A percentile compares a stretch with the other conserved stretches of the same genome.
phyloP scores from a whole-genome alignment of 2,329 filamentous ascomycete genomes.

The Cladosporium sp. region DNA sequence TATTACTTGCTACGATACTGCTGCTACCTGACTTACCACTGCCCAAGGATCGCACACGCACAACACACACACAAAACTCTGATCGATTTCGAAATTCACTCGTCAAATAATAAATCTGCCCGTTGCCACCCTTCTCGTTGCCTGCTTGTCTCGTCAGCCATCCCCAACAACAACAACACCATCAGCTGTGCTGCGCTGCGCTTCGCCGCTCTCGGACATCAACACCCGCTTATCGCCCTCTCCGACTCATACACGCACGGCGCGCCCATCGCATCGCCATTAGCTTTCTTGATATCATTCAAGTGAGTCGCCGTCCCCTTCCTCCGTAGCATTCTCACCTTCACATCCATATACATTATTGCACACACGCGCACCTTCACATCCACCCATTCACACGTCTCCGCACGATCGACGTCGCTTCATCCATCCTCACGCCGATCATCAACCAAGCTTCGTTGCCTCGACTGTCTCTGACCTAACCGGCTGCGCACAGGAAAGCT shows the following conservation, averaged over 20 bases:
- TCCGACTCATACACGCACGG: not conserved
- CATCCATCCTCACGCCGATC: slow-evolving; percentile 8
- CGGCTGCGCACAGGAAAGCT: slow-evolving; percentile 31
- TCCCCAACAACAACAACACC: not conserved
- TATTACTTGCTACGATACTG: too few relatives aligned
- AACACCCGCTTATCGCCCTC: slow-evolving; percentile 5
- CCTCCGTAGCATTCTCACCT: not conserved
- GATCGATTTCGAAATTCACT: not conserved
- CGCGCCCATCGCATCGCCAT: not conserved
- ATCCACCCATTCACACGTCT: not conserved
- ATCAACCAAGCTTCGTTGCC: slow-evolving; percentile 6
- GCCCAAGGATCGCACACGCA: not conserved
- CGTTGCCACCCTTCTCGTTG: not conserved
- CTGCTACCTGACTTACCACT: too few relatives aligned
- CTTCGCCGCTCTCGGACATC: slow-evolving; percentile 2
- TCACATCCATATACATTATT: not conserved
- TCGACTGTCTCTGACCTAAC: slow-evolving; percentile 20
- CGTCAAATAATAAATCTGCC: not conserved
- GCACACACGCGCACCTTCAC: not conserved
- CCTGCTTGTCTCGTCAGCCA: not conserved
- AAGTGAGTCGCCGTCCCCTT: slow-evolving; percentile 4
- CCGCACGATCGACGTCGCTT: slow-evolving; percentile 7
- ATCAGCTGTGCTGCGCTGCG: slow-evolving; percentile 5
- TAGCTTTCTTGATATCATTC: slow-evolving; percentile 11
- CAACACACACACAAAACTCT: not conserved